Evolutionary conservation across 257 asterid species (phyloP).

Genomic region (Thymus quinquecostatus): DNA sequence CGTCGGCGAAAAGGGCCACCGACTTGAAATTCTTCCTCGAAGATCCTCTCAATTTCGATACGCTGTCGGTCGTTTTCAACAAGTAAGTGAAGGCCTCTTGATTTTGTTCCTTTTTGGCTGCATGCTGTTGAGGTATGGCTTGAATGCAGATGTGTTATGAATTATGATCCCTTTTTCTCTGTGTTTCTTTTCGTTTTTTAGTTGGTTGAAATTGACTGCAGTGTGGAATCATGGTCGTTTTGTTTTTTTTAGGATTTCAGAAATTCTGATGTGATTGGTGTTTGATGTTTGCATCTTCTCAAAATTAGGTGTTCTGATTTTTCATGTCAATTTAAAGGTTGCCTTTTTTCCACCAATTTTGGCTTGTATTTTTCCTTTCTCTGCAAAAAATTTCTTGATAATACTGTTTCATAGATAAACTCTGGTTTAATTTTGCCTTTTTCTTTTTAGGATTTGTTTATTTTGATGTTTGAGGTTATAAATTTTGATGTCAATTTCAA

Average conservation of each 20-base stretch:
- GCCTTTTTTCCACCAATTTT: not conserved
- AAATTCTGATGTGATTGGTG: constrained; percentile 34
- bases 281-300: constrained; percentile 21
- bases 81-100: constrained; percentile 59
- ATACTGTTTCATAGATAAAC: not conserved
- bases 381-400: no score
- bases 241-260: constrained; percentile 14
- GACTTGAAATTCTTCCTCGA: constrained; percentile 86
- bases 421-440: not conserved
- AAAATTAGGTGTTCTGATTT: not conserved
- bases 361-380: not conserved
- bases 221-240: constrained; percentile 20
- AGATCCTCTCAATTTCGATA: constrained; percentile 80
- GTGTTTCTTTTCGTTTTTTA: not conserved
- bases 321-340: constrained; percentile 4
- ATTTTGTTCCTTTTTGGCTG: not conserved
- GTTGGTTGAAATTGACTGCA: constrained; percentile 14
- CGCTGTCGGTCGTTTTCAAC: constrained; percentile 68
- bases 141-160: constrained; percentile 13
- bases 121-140: not conserved
- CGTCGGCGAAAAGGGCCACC: constrained; percentile 75
- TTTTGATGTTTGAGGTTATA: not conserved
- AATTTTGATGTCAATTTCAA: not conserved
- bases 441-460: not conserved
- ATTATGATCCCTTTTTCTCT: not conserved